Evolutionary conservation across 192 early-diverging fungal species (phyloP), one percentile per base, ranked within the genome.

Genomic region (Entomortierella parvispora): DNA sequence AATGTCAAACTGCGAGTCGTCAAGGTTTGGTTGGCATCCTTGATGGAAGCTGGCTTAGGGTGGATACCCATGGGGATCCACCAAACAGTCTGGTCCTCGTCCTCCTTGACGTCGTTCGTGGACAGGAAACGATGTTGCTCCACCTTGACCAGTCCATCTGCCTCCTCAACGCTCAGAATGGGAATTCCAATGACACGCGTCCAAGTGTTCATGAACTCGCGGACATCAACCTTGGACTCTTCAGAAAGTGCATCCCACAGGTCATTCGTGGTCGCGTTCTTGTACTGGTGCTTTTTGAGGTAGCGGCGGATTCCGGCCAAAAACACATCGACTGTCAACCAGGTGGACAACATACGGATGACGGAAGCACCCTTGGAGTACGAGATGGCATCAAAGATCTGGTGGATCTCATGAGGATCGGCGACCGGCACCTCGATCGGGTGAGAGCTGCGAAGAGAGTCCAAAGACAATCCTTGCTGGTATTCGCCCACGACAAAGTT

Each of bases 321-420:
- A 44, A 88, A 88, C 26, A 37, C 63, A 28, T 82, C 77, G 15
- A 71, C 57, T 25, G 80, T 81, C 53, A 88, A 28, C 55, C 83
- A 82, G 15, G 81, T 71, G 65, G 81, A 81, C 31, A 94, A 81
- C 93, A 94, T 93, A 53, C 93, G 86, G 65, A 94, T 94, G 34
- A 92, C 86, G 15, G 83, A 81, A n/a, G 89, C 89, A 6, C 93
- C 93, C 77, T 94, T 94, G 69, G 76, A 85, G 87, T 94, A 94
- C 7, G 84, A 85, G 68, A 94, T 93, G 18, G 92, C 87, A 70
- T 94, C 93, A 63, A 95, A 95, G 42, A 95, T 91, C 81, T 95
- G 89, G 58, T 71, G 66, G 34, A 95, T 90, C 53, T 95, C 91
- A 23, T 85, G 77, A 33, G 89, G 81, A 46, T 82, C 80, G 33